Evolutionary conservation across 1,284 basidiomycete genomes (phyloP).

Genomic region (Microbotryomycetes sp.): DNA sequence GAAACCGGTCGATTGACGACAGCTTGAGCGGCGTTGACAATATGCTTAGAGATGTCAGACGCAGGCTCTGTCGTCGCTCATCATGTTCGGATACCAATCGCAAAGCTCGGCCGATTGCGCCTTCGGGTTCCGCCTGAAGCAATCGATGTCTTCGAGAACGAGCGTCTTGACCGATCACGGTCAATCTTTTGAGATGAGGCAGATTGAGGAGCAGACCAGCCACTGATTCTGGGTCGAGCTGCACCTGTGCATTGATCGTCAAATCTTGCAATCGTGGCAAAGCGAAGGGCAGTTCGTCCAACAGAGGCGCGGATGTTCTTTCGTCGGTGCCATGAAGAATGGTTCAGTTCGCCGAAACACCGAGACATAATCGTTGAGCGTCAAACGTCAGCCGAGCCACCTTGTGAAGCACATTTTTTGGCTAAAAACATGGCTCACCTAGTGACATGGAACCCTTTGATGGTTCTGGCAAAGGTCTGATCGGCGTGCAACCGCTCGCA

Average conservation of each 20-base stretch:
- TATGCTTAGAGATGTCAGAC: neutral
- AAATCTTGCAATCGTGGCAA: neutral
- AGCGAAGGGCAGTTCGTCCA: neutral
- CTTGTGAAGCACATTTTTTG: neutral
- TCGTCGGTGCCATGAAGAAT: too few relatives aligned
- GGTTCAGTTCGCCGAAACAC: too few relatives aligned
- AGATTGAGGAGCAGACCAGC: neutral
- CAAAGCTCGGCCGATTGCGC: conserved; percentile 2
- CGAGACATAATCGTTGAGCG: neutral
- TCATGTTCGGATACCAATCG: neutral
- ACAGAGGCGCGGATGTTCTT: conserved; percentile 1
- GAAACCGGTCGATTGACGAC: conserved; percentile 5
- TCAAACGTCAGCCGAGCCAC: neutral
- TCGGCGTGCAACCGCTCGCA: neutral
- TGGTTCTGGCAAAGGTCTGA: neutral
- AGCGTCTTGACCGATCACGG: conserved; percentile 5
- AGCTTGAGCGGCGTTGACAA: conserved; percentile 7
- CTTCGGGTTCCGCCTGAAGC: conserved; percentile 1
- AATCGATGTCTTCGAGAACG: neutral
- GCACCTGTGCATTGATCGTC: neutral
- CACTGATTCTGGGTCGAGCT: neutral
- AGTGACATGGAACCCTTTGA: neutral
- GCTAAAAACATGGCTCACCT: neutral
- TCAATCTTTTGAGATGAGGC: neutral
- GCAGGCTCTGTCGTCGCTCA: neutral